Base-by-base conservation (phyloP, 176 grass and related monocot genomes). In the Thalia dealbata region DNA sequence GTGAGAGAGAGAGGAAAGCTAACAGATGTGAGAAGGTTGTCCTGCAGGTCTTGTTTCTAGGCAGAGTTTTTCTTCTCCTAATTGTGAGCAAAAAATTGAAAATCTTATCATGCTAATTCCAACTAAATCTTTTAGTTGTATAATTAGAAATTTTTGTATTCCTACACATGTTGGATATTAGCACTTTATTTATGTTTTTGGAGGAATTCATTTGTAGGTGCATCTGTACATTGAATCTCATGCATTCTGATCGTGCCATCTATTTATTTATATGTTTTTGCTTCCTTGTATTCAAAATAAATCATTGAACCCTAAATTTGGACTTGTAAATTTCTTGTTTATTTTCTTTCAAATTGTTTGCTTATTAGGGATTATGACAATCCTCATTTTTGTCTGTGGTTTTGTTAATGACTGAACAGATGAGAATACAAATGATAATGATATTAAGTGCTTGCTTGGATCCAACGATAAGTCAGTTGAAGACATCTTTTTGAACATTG, bases 401-500 rank as follows among this genome's bases (percentile, higher is more conserved):
- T 15, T 72, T 25, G 14, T 63, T 10, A 23, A 18, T 48, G 35
- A 19, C 22, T 22, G 10, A 91, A 87, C 72, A 41, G 93, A 97
- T 78, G 87, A 92, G 60, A 86, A 76, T 67, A 84, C 76, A 11
- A 92, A 79, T 79, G 89, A 81, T 61, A 90, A 84, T 51, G 86
- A 88, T 44, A 87, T 88, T 24, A 76, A 97, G 63, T 97, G 89
- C 89, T 76, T 97, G 66, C 86, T 85, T 80, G 84, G 84, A 58
- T 55, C 83, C 72, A 85, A 83, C 21, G 90, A 91, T 85, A 51
- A 64, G 77, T 78, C 76, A 73, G 61, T 86, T 12, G 85, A 92
- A 78, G 81, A 84, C 32, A 78, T 97, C 78, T 89, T 97, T 85
- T 71, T 90, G 79, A 90, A 76, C 76, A 92, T 97, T 74, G 87